A percentile compares a stretch with the other conserved stretches of the same genome.
Evolutionary conservation across 495 filamentous ascomycete species (phyloP).

Genomic region (Hypoxylon cercidicola): DNA sequence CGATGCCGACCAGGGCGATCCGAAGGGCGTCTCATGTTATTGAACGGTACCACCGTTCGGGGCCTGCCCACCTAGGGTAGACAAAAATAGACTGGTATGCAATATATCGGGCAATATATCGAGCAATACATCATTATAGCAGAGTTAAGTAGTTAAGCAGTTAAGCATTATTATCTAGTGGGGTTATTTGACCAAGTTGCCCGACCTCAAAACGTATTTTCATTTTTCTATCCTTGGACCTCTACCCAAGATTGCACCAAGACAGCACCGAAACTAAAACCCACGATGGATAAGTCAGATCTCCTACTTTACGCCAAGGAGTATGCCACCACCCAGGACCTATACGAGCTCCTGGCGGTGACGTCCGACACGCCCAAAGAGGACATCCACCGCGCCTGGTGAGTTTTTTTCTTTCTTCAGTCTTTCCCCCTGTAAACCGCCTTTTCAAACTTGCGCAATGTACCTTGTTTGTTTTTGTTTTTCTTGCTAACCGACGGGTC

Average conservation of each 20-base stretch:
- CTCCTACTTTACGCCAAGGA: constrained; percentile 55
- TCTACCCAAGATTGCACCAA: not conserved
- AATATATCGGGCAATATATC: too few relatives aligned
- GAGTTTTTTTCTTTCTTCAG: constrained; percentile 10
- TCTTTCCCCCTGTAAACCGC: constrained; percentile 1
- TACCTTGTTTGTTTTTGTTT: too few relatives aligned
- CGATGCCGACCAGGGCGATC: too few relatives aligned
- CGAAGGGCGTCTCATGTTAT: too few relatives aligned
- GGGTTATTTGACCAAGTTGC: too few relatives aligned
- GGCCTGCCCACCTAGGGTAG: too few relatives aligned
- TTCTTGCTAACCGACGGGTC: constrained; percentile 12
- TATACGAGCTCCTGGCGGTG: constrained; percentile 56
- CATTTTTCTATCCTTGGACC: not conserved
- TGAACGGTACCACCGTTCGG: too few relatives aligned
- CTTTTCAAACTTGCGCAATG: not conserved
- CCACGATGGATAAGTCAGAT: constrained; percentile 47
- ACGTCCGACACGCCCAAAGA: constrained; percentile 53
- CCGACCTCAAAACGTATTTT: too few relatives aligned
- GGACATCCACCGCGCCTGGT: constrained; percentile 60
- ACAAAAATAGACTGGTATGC: too few relatives aligned
- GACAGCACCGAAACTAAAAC: not conserved
- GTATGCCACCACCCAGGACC: constrained; percentile 53
- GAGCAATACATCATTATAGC: too few relatives aligned
- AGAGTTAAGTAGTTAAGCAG: too few relatives aligned
- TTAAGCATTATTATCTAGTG: too few relatives aligned